Evolutionary conservation across 2,329 filamentous ascomycete genomes (phyloP).

Genomic region (Nannizziopsis barbatae): DNA sequence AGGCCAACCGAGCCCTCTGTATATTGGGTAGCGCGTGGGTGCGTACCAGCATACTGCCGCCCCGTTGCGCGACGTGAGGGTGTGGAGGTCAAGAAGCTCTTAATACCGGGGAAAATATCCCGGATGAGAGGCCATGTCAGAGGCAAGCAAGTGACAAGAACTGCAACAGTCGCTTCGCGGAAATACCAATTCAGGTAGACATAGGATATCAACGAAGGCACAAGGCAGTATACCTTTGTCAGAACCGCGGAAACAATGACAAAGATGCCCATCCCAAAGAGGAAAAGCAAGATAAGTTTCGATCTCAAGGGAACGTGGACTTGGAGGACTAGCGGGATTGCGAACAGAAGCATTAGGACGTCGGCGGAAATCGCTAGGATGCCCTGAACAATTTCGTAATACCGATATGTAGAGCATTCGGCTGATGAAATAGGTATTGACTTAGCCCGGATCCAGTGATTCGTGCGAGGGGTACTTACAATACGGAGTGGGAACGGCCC

Average conservation of each 20-base stretch:
- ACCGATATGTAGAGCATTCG: slow-evolving; percentile 30
- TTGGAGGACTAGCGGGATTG: slow-evolving; percentile 33
- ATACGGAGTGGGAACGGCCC: too few relatives aligned
- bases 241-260: slow-evolving; percentile 41
- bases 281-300: slow-evolving; percentile 33
- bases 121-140: slow-evolving; percentile 43
- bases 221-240: slow-evolving; percentile 40
- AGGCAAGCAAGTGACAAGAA: slow-evolving; percentile 43
- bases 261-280: slow-evolving; percentile 39
- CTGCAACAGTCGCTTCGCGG: slow-evolving; percentile 35
- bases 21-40: too few relatives aligned
- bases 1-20: too few relatives aligned
- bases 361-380: slow-evolving; percentile 32
- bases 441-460: too few relatives aligned
- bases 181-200: slow-evolving; percentile 41
- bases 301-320: slow-evolving; percentile 33
- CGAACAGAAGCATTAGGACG: slow-evolving; percentile 34
- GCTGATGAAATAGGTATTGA: too few relatives aligned
- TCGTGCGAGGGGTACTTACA: too few relatives aligned
- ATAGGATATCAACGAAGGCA: slow-evolving; percentile 32
- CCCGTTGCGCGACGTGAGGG: too few relatives aligned
- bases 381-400: slow-evolving; percentile 37
- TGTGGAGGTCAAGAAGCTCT: too few relatives aligned
- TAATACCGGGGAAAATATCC: slow-evolving; percentile 34
- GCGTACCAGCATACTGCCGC: too few relatives aligned